These are phyloP conservation scores for Rubia tinctorum DNA, from an alignment of 305 asterid species.

Conservation along the genomic window DNA sequence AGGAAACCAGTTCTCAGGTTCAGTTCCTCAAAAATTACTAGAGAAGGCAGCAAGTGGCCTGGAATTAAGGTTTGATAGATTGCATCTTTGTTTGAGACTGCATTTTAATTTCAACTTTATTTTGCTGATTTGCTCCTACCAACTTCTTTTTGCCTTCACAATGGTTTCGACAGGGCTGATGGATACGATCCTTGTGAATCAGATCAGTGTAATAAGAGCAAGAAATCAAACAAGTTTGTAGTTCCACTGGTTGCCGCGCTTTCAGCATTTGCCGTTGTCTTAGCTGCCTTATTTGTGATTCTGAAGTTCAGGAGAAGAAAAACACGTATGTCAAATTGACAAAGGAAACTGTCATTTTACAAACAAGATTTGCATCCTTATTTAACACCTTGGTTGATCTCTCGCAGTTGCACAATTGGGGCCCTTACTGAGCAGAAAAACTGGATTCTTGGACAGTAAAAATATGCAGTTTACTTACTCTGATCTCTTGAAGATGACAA, in stretches of 20 bases:
- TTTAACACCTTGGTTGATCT: not conserved
- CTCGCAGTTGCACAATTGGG: not conserved
- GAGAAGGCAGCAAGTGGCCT: conserved; percentile 19
- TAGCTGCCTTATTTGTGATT: conserved; percentile 13
- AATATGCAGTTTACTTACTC: conserved; percentile 30
- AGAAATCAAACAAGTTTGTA: conserved; percentile 18
- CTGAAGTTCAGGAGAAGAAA: conserved; percentile 1
- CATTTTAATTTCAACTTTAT: not conserved
- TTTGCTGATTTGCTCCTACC: not conserved
- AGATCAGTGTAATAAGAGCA: conserved; percentile 19
- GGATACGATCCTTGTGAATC: conserved; percentile 14
- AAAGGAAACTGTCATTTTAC: not conserved
- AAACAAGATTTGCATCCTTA: not conserved
- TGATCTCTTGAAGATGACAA: conserved; percentile 29
- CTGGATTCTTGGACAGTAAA: conserved; percentile 14
- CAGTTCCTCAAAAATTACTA: conserved; percentile 24
- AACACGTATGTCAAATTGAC: not conserved
- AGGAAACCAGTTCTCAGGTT: conserved; percentile 31
- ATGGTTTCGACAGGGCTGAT: conserved; percentile 5
- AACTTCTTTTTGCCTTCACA: not conserved
- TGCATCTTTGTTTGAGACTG: too few species aligned
- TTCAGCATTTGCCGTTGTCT: conserved; percentile 11
- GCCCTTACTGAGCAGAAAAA: not conserved
- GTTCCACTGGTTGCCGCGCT: conserved; percentile 21
- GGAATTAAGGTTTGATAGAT: conserved; percentile 14